Conservation (phyloP, 257 asterid species). For the Marsdenia floribunda region DNA sequence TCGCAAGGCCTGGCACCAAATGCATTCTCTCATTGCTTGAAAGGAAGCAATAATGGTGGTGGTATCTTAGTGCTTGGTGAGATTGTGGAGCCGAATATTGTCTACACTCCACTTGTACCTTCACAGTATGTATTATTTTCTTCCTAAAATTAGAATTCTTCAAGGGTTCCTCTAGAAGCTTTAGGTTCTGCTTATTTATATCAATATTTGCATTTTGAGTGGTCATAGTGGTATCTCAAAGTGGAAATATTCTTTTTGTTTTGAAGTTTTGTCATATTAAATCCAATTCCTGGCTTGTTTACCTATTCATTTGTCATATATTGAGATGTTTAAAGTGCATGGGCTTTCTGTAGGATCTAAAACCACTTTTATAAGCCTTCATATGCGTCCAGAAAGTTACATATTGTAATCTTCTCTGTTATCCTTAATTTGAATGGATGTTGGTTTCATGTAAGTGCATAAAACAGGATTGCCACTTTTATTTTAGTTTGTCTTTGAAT, state of each 20-base stretch:
- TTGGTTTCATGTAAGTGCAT: not conserved
- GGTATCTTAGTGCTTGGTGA: constrained; percentile 90
- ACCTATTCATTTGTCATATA: not conserved
- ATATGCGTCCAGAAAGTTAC: not conserved
- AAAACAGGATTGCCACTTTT: not conserved
- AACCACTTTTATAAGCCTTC: not conserved
- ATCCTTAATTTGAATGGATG: not conserved
- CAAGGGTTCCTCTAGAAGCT: not conserved
- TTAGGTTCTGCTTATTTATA: not conserved
- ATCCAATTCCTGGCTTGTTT: not conserved
- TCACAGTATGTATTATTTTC: constrained; percentile 61
- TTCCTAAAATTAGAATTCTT: not conserved
- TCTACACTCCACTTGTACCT: constrained; percentile 88
- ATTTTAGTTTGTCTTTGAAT: not conserved
- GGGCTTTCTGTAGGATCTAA: not conserved
- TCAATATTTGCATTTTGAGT: not conserved
- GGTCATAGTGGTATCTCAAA: not conserved
- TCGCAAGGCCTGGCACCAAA: constrained; percentile 76
- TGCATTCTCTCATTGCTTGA: constrained; percentile 85
- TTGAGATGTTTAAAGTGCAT: not conserved
- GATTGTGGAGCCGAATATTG: constrained; percentile 82
- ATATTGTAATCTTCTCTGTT: not conserved
- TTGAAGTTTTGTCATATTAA: not conserved
- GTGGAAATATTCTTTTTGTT: not conserved
- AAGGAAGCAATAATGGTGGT: constrained; percentile 71